Evolutionary conservation across 2,329 filamentous ascomycete genomes (phyloP).

Genomic region (Fusarium piperis): DNA sequence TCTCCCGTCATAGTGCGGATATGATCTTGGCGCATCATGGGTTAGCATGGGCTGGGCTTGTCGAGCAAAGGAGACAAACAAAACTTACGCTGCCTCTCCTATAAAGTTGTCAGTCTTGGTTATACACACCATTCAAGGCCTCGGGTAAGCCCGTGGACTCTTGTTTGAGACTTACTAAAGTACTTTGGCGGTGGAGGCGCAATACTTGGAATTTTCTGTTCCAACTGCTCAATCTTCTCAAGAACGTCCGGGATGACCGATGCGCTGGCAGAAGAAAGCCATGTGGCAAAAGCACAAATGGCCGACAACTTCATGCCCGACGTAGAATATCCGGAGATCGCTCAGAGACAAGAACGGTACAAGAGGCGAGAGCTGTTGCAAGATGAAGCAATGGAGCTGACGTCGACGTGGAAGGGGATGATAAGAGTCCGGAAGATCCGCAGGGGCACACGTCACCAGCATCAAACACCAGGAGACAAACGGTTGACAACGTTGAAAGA

Average conservation of each 20-base stretch:
- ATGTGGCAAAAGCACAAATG: background rate
- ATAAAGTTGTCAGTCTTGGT: slow-evolving; percentile 1
- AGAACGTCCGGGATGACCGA: slow-evolving; percentile 10
- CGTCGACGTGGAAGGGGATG: background rate
- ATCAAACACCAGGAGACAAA: background rate
- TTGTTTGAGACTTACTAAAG: slow-evolving; percentile 20
- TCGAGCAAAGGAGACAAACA: background rate
- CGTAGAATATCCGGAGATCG: background rate
- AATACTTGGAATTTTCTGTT: slow-evolving; percentile 6
- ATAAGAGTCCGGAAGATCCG: background rate
- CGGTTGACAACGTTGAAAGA: no score
- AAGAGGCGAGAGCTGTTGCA: background rate
- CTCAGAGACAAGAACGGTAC: background rate
- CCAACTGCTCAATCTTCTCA: slow-evolving; percentile 15
- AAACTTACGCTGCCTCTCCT: slow-evolving; percentile 38
- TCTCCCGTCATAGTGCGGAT: slow-evolving; percentile 50
- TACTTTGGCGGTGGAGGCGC: slow-evolving; percentile 23
- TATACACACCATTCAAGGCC: background rate
- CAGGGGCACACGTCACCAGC: background rate
- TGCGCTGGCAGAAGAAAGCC: slow-evolving; percentile 16
- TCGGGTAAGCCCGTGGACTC: background rate
- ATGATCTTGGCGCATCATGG: slow-evolving; percentile 17
- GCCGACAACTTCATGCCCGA: slow-evolving; percentile 9
- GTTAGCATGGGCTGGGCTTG: slow-evolving; percentile 16
- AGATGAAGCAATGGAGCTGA: background rate